Evolutionary conservation across 2,329 filamentous ascomycete genomes (phyloP), one percentile per base, ranked within the genome.

Genomic region (Ceratocystis huliohia): DNA sequence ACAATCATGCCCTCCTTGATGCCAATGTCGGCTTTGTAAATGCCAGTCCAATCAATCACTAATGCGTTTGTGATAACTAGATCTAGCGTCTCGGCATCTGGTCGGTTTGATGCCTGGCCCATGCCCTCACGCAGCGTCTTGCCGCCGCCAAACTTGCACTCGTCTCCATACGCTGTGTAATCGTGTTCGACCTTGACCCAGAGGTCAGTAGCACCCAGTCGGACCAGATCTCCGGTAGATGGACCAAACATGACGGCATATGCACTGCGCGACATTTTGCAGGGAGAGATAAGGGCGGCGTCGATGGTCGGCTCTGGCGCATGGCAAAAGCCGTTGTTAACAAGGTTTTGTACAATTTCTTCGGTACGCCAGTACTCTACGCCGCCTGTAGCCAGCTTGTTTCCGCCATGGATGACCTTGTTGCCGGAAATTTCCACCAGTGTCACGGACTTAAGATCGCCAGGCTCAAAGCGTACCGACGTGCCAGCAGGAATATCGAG

Each of bases 1-100:
- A 87, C 86, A 72, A 97, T 96, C 48, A 88, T 74, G 1, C 93
- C 92, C 70, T 91, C 77, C 75, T 95, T 96, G 74, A 97, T 86
- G 33, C 93, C 93, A 73, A 97, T 96, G 74, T 97, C 93, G 5
- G 92, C 93, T 78, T 97, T 97, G 80, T 90, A 95, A 73, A 97
- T 96, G 61, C 93, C 93, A 0, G 83, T 88, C 83, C 88, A 95
- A 77, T 97, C 93, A 22, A 97, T 82, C 46, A 97, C 87, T 69
- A 97, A 78, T 4, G 92, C 93, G 72, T 96, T 97, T 1, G 87
- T 90, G 68, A 97, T 84, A 28, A 96, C 89, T 61, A 93, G 83
- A 74, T 97, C 93, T 67, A 96, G 77, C 28, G 84, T 85, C 28
- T 92, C 85, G 1, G 80, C 79, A 71, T 93, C 88, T 0, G 82